Evolutionary conservation across 2,329 filamentous ascomycete species (phyloP).

Genomic region (Dactylellina parvicollis): DNA sequence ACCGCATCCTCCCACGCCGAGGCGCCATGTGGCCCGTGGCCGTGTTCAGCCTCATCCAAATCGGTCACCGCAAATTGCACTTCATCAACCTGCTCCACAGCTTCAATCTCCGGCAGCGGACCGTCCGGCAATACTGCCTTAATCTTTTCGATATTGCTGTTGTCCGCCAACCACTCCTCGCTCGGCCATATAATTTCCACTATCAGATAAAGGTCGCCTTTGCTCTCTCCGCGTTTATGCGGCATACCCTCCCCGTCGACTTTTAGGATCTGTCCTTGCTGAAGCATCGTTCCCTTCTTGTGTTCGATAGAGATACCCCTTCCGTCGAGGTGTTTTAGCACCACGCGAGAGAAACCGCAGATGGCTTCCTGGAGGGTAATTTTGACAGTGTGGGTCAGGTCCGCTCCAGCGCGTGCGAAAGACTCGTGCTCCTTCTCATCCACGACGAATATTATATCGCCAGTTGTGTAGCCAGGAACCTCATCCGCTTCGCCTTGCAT

Average conservation of each 20-base stretch:
- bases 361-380: slow-evolving; percentile 85
- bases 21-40: slow-evolving; percentile 63
- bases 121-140: slow-evolving; percentile 77
- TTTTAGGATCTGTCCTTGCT: slow-evolving; percentile 85
- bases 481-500: slow-evolving; percentile 95
- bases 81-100: slow-evolving; percentile 79
- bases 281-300: slow-evolving; percentile 81
- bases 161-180: slow-evolving; percentile 76
- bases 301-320: slow-evolving; percentile 85
- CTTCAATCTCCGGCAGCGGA: slow-evolving; percentile 70
- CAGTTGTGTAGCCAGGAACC: slow-evolving; percentile 66
- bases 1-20: slow-evolving; percentile 65
- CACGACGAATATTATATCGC: slow-evolving; percentile 90
- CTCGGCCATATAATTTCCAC: slow-evolving; percentile 90
- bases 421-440: slow-evolving; percentile 81
- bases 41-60: slow-evolving; percentile 74
- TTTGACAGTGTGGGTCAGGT: slow-evolving; percentile 82
- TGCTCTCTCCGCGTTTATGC: slow-evolving; percentile 80
- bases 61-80: slow-evolving; percentile 85
- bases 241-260: slow-evolving; percentile 94
- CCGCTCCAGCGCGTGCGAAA: slow-evolving; percentile 84
- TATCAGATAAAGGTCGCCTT: slow-evolving; percentile 86
- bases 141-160: slow-evolving; percentile 76
- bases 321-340: slow-evolving; percentile 91
- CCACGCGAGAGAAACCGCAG: slow-evolving; percentile 87